Evolutionary conservation across 805 yeast species (phyloP).

Genomic region (Candida gorgasii): DNA sequence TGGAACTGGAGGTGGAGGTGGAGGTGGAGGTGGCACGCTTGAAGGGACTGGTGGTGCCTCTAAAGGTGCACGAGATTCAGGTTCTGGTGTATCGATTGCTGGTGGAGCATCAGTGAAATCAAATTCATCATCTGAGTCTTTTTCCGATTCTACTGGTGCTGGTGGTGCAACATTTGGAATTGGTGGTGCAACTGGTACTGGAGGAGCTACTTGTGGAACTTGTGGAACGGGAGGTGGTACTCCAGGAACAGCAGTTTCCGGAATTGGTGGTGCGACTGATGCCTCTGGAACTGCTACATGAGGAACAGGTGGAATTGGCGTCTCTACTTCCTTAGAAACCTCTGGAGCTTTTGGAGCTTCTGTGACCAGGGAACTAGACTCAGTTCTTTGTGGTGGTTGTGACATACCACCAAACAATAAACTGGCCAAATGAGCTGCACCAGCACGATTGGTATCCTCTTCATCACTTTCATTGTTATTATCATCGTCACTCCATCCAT

Average conservation of each 20-base stretch:
- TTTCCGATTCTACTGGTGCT: not conserved
- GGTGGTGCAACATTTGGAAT: constrained; percentile 1
- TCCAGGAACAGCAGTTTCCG: constrained; percentile 1
- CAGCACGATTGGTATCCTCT: constrained; percentile 48
- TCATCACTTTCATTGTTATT: constrained; percentile 43
- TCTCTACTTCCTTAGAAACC: not conserved
- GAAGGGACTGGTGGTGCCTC: constrained; percentile 20
- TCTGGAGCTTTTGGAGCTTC: not conserved
- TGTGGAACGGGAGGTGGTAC: constrained; percentile 8
- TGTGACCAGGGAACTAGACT: constrained; percentile 8
- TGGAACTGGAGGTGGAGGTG: constrained; percentile 25
- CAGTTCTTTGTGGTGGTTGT: constrained; percentile 32
- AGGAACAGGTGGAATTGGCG: constrained; percentile 8
- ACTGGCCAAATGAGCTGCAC: constrained; percentile 58
- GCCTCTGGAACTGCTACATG: not conserved
- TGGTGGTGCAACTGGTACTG: not conserved
- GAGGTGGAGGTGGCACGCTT: constrained; percentile 20
- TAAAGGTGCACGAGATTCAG: too few species aligned
- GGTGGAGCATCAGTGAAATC: constrained; percentile 11
- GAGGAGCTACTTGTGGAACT: not conserved
- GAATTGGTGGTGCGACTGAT: not conserved
- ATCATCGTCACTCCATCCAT: constrained; percentile 49
- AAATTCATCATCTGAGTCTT: constrained; percentile 5
- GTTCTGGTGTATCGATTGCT: constrained; percentile 3
- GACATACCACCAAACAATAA: constrained; percentile 54